phyloP scores from a whole-genome alignment of 2,329 filamentous ascomycete species.

The Aspergillus aculeatinus region DNA sequence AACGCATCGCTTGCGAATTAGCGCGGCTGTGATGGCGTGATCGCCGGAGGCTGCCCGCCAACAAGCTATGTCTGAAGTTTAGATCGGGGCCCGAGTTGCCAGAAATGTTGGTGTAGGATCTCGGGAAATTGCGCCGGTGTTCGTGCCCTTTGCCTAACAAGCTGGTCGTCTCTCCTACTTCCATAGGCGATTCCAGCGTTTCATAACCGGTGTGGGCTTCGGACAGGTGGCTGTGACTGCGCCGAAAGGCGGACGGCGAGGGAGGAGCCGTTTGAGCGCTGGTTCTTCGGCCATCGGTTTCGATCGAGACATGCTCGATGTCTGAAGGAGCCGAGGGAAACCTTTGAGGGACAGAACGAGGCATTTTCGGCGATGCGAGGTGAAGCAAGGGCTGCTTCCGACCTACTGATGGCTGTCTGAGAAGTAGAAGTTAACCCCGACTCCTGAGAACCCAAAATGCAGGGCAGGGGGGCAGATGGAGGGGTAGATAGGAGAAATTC shows the following conservation, averaged over 20 bases:
- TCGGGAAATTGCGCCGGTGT: conserved; percentile 21
- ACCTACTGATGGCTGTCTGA: neutral
- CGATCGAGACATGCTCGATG: conserved; percentile 12
- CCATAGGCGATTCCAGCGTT: conserved; percentile 30
- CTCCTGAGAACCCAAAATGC: neutral
- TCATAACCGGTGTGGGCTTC: conserved; percentile 36
- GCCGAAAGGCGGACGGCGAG: conserved; percentile 36
- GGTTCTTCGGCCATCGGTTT: conserved; percentile 10
- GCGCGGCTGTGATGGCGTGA: conserved; percentile 50
- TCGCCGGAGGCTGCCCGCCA: conserved; percentile 38
- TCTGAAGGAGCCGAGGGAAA: conserved; percentile 18
- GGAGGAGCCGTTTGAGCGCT: conserved; percentile 35
- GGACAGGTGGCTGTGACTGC: conserved; percentile 29
- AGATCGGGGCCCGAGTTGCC: conserved; percentile 31
- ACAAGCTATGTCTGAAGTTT: conserved; percentile 35
- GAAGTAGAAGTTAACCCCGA: conserved; percentile 1
- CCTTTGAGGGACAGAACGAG: conserved; percentile 33
- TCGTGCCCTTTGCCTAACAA: conserved; percentile 28
- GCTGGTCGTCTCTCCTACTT: conserved; percentile 37
- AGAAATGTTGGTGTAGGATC: conserved; percentile 41
- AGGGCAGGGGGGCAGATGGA: neutral
- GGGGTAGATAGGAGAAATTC: neutral
- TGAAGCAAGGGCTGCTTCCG: conserved; percentile 3
- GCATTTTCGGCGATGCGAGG: conserved; percentile 24
- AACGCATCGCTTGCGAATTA: conserved; percentile 53